Evolutionary conservation across 768 basidiomycete genomes (phyloP).

Genomic region (Fibroporia radiculosa): DNA sequence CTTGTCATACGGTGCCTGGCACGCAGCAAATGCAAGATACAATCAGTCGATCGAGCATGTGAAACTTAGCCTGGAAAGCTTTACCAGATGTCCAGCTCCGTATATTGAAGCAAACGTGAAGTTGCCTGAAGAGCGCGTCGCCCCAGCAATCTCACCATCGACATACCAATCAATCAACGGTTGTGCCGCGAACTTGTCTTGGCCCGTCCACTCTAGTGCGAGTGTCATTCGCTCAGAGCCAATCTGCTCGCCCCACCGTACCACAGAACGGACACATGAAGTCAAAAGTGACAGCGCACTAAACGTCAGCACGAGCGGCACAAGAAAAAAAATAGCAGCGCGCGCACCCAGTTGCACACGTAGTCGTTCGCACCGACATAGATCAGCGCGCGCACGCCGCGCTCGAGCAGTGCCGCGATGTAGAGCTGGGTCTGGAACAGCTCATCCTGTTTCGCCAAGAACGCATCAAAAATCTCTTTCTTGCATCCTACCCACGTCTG

Average conservation of each 20-base stretch:
- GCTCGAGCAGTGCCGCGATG: conserved; percentile 47
- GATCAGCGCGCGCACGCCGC: conserved; percentile 42
- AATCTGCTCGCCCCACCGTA: conserved; percentile 22
- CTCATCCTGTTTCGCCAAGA: conserved; percentile 37
- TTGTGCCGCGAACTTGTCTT: conserved; percentile 35
- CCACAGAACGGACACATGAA: background rate
- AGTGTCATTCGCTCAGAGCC: conserved; percentile 59
- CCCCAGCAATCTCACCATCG: conserved; percentile 43
- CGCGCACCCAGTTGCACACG: conserved; percentile 45
- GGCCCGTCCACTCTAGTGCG: conserved; percentile 52
- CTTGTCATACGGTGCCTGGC: too few relatives aligned
- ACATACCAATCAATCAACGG: conserved; percentile 48
- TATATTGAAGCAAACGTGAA: conserved; percentile 57
- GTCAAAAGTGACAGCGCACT: background rate
- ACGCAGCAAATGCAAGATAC: too few relatives aligned
- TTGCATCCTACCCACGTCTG: conserved; percentile 35
- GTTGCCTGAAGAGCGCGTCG: conserved; percentile 42
- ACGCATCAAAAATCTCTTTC: conserved; percentile 37
- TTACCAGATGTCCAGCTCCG: conserved; percentile 72
- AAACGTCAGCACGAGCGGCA: too few relatives aligned
- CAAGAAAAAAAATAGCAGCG: background rate
- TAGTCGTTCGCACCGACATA: conserved; percentile 51
- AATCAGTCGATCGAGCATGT: too few relatives aligned
- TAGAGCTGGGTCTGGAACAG: conserved; percentile 29
- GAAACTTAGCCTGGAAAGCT: too few relatives aligned